Evolutionary conservation across 2,329 filamentous ascomycete genomes (phyloP).

Genomic region (Sphaerulina musiva): DNA sequence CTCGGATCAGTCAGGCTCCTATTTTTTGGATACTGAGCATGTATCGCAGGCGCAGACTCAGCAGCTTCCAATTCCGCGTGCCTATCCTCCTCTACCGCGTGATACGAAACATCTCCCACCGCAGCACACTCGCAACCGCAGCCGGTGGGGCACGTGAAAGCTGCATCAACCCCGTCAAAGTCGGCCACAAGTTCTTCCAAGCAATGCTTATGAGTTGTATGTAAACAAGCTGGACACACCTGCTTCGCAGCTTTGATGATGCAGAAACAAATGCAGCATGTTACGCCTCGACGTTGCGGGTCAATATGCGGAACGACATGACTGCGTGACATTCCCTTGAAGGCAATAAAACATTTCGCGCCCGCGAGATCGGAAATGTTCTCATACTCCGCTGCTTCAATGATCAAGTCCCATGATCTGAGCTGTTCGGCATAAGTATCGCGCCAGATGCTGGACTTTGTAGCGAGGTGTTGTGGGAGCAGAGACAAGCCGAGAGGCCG

Average conservation of each 20-base stretch:
- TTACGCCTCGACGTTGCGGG: constrained; percentile 11
- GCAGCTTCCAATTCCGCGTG: not conserved
- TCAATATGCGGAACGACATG: constrained; percentile 1
- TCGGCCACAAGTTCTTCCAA: constrained; percentile 16
- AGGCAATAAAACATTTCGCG: not conserved
- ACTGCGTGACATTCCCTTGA: not conserved
- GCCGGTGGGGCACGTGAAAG: constrained; percentile 28
- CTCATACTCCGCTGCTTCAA: constrained; percentile 52
- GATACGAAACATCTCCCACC: constrained; percentile 11
- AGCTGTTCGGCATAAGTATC: constrained; percentile 53
- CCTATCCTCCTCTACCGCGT: constrained; percentile 2
- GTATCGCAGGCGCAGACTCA: not conserved
- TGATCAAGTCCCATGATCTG: constrained; percentile 52
- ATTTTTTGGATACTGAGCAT: constrained; percentile 17
- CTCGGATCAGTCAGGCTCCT: constrained; percentile 26
- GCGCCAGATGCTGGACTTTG: constrained; percentile 49
- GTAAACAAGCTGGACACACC: constrained; percentile 29
- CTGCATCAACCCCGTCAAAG: constrained; percentile 7
- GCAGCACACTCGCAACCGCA: constrained; percentile 29
- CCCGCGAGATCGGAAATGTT: constrained; percentile 38
- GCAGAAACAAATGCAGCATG: constrained; percentile 28
- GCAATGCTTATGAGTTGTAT: constrained; percentile 27
- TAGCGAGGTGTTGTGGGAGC: constrained; percentile 44
- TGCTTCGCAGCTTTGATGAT: constrained; percentile 26
- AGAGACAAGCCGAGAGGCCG: constrained; percentile 40